Base-by-base conservation (phyloP, 495 filamentous ascomycete genomes). In the Hypoxylon fuscum region DNA sequence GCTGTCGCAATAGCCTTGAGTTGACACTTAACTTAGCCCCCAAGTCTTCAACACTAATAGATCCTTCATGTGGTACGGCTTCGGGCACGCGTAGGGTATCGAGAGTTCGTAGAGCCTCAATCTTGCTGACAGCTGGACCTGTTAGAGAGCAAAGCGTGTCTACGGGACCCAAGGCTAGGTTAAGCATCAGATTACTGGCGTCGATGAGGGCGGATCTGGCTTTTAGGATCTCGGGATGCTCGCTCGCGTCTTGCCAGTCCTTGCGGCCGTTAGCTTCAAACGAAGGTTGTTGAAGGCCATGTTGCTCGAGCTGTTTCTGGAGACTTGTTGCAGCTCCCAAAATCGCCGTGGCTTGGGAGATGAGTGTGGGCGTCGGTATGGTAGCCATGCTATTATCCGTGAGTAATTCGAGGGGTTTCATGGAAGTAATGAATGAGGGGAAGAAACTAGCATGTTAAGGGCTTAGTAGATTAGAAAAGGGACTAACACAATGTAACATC, bases 141-240 rank as follows among this genome's bases (percentile, higher is more conserved):
- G n/a, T 34, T 8, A 41, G 29, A 12, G 49, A 41, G 21, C 20
- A 40, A 1, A 52, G 21, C 2, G 20, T 52, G 20, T 52, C 49
- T 35, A 52, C 8, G 3, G 49, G 49, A 17, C 49, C 49, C 7
- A 52, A 21, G 10, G 49, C 49, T 14, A 52, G 12, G 35, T 52
- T 52, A 18, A 52, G 22, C 49, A 52, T 41, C 22, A 31, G 8
- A 11, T 52, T 41, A 42, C 49, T 52, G 22, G 49, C 49, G 14
- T 52, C 49, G 11, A 52, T 52, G 12, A 52, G 49, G 6, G 35
- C 21, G 1, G 49, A 52, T 22, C 49, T 52, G 6, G 49, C 20
- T n/a, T 42, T 41, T 12, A 52, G 12, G 21, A 52, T 42, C 12
- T 52, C 35, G 2, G 49, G 49, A 31, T 42, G 22, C 3, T 52